Percentiles rank a stretch among this genome's conserved stretches.
phyloP scores from a whole-genome alignment of 2,329 filamentous ascomycete species.

The Cladosporium sp. region DNA sequence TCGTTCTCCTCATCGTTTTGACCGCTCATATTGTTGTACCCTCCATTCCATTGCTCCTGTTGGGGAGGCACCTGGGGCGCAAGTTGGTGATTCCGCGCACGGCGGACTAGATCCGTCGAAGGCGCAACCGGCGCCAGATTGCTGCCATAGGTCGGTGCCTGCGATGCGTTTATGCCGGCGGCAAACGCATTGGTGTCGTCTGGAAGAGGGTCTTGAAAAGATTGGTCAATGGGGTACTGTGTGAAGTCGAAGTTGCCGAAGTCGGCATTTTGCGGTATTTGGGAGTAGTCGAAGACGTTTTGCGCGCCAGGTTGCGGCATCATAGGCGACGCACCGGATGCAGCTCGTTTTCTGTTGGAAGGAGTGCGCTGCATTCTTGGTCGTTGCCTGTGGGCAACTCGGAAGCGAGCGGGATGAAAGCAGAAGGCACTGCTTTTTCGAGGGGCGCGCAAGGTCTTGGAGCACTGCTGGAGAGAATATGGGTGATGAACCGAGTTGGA shows the following conservation, averaged over 20 bases:
- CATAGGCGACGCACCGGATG: slow-evolving; percentile 63
- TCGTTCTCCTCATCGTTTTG: slow-evolving; percentile 60
- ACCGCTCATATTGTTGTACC: slow-evolving; percentile 31
- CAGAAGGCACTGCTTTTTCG: neutral
- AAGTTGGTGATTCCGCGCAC: slow-evolving; percentile 43
- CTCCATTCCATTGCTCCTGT: slow-evolving; percentile 38
- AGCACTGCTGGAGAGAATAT: too few species aligned
- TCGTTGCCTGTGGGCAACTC: neutral
- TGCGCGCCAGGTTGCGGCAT: slow-evolving; percentile 45
- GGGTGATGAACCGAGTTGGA: too few species aligned
- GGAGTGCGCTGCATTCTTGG: slow-evolving; percentile 9
- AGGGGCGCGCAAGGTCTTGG: too few species aligned
- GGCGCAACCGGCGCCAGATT: slow-evolving; percentile 16
- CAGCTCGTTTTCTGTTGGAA: slow-evolving; percentile 59
- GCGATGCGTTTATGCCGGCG: slow-evolving; percentile 22
- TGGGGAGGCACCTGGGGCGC: slow-evolving; percentile 28
- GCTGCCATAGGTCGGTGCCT: slow-evolving; percentile 20
- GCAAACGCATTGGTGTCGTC: slow-evolving; percentile 31
- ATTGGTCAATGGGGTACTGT: slow-evolving; percentile 24
- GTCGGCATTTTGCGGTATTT: slow-evolving; percentile 42
- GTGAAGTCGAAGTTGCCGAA: slow-evolving; percentile 27
- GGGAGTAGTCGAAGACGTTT: slow-evolving; percentile 29
- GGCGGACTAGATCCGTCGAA: slow-evolving; percentile 41
- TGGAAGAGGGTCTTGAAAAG: slow-evolving; percentile 31
- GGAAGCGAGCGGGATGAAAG: neutral